A percentile compares a stretch with the other conserved stretches of the same genome.
phyloP scores from a whole-genome alignment of 805 yeast genomes.

The Cyberlindnera maritima region DNA sequence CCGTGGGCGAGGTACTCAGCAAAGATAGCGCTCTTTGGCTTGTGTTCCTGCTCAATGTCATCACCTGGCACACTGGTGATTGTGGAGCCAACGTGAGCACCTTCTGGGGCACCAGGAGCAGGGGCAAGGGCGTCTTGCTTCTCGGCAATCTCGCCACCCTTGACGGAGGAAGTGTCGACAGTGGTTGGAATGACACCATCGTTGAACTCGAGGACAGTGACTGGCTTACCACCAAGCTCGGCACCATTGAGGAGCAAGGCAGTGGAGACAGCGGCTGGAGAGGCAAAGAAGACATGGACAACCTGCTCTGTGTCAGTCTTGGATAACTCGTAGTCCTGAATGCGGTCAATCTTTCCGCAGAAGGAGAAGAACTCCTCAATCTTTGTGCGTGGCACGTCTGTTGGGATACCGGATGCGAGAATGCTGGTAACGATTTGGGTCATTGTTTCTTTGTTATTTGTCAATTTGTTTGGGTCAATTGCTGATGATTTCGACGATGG shows the following conservation, averaged over 20 bases:
- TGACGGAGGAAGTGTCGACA: conserved; percentile 17
- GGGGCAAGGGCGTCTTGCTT: conserved; percentile 9
- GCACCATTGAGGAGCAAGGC: conserved; percentile 73
- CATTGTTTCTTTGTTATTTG: background rate
- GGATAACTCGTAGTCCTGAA: conserved; percentile 17
- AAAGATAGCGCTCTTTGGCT: conserved; percentile 71
- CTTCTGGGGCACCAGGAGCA: conserved; percentile 7
- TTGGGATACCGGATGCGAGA: conserved; percentile 55
- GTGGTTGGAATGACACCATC: conserved; percentile 25
- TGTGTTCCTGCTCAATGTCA: conserved; percentile 70
- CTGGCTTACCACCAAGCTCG: conserved; percentile 58
- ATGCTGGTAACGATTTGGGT: conserved; percentile 23
- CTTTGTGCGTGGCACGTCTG: conserved; percentile 46
- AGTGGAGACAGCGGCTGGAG: conserved; percentile 61
- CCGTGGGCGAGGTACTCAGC: conserved; percentile 79
- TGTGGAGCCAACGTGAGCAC: conserved; percentile 12
- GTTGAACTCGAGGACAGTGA: conserved; percentile 39
- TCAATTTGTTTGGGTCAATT: background rate
- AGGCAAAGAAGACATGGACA: conserved; percentile 49
- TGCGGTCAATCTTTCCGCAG: conserved; percentile 54
- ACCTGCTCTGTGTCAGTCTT: conserved; percentile 13
- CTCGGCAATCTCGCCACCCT: conserved; percentile 9
- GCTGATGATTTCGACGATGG: background rate
- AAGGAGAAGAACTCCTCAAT: conserved; percentile 68
- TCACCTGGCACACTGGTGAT: conserved; percentile 14